phyloP scores from a whole-genome alignment of 2,329 filamentous ascomycete species.

The Botrytis medusae region DNA sequence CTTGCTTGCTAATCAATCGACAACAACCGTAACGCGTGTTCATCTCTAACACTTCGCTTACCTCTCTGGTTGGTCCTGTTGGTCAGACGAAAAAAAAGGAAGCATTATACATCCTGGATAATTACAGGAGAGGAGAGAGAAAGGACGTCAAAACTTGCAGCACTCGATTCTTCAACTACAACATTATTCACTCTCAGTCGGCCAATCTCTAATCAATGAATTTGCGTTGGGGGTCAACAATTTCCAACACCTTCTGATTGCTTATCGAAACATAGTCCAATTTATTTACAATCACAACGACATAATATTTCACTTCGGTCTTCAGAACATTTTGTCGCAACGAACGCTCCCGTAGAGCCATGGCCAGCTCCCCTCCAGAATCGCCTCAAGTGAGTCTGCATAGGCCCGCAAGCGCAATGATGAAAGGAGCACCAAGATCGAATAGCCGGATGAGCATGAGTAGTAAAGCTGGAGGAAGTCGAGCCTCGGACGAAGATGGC shows the following conservation, averaged over 20 bases:
- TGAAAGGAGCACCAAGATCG: constrained; percentile 68
- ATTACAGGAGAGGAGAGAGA: neutral
- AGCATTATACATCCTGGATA: constrained; percentile 11
- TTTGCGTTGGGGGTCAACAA: neutral
- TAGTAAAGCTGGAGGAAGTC: constrained; percentile 75
- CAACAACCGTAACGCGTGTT: constrained; percentile 11
- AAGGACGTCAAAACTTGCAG: neutral
- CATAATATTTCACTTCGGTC: neutral
- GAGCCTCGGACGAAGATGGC: constrained; percentile 84
- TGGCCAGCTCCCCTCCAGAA: constrained; percentile 69
- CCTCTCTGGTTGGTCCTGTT: constrained; percentile 10
- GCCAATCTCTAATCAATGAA: constrained; percentile 8
- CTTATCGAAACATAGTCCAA: neutral
- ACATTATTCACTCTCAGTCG: constrained; percentile 15
- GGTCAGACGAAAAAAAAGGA: constrained; percentile 11
- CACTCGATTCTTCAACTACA: neutral
- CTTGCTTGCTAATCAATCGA: neutral
- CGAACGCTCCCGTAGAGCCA: constrained; percentile 42
- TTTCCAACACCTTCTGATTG: constrained; percentile 3
- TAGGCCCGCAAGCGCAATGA: constrained; percentile 79
- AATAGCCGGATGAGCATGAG: constrained; percentile 83
- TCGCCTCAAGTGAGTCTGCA: constrained; percentile 59
- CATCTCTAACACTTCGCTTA: constrained; percentile 12
- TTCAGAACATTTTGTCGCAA: constrained; percentile 38
- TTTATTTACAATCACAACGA: constrained; percentile 6